phyloP scores from a whole-genome alignment of 2,329 filamentous ascomycete genomes.

The Aspergillus alliaceus region DNA sequence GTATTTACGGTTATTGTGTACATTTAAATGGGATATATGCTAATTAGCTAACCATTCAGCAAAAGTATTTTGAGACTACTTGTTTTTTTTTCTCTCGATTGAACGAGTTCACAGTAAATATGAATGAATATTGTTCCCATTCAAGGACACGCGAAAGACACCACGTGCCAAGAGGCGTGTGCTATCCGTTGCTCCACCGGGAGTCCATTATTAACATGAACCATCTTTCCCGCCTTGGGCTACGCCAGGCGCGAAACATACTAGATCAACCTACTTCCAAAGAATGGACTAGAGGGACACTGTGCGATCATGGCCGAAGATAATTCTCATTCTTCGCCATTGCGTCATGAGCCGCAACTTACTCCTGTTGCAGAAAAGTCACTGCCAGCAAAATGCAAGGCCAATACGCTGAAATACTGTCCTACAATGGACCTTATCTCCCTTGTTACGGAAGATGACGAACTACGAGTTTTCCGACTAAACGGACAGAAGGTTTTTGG shows the following conservation, averaged over 20 bases:
- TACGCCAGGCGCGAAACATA: background rate
- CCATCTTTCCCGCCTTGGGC: background rate
- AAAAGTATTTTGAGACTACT: too few species aligned
- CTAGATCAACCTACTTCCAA: background rate
- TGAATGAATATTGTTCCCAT: too few species aligned
- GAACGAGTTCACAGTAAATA: too few species aligned
- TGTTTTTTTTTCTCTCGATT: too few species aligned
- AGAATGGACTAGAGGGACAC: slow-evolving; percentile 26
- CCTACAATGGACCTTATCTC: slow-evolving; percentile 82
- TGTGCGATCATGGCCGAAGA: slow-evolving; percentile 23
- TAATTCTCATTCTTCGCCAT: slow-evolving; percentile 7
- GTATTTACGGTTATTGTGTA: too few species aligned
- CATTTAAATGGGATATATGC: too few species aligned
- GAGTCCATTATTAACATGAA: too few species aligned
- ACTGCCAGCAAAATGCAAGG: slow-evolving; percentile 43
- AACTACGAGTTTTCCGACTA: slow-evolving; percentile 74
- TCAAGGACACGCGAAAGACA: slow-evolving; percentile 2
- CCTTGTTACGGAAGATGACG: slow-evolving; percentile 65
- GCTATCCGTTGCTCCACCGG: slow-evolving; percentile 1
- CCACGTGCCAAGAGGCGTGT: slow-evolving; percentile 18
- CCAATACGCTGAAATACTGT: slow-evolving; percentile 66
- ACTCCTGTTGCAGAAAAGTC: slow-evolving; percentile 42
- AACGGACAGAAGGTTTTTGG: slow-evolving; percentile 71
- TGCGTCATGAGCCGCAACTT: slow-evolving; percentile 32
- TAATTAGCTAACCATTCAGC: too few species aligned